A percentile compares a stretch with the other conserved stretches of the same genome.
Evolutionary conservation across 2,329 filamentous ascomycete species (phyloP).

Genomic region (Cercospora sp.): DNA sequence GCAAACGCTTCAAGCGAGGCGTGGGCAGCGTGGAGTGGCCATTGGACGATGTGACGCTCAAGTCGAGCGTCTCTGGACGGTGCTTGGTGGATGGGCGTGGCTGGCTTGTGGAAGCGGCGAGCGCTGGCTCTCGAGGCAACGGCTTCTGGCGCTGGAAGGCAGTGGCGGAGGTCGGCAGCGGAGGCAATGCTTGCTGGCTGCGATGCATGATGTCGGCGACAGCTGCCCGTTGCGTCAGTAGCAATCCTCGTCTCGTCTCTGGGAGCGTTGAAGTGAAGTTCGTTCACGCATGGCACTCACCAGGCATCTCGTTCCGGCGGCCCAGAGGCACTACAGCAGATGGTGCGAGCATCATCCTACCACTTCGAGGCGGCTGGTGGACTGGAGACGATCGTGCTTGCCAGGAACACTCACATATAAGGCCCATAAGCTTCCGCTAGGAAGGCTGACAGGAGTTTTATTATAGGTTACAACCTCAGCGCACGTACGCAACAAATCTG

Average conservation of each 20-base stretch:
- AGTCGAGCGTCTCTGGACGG: conserved; percentile 28
- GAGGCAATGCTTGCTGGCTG: background rate
- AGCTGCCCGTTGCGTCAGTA: background rate
- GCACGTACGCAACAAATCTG: background rate
- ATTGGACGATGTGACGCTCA: conserved; percentile 28
- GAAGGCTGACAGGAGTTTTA: background rate
- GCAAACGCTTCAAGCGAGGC: conserved; percentile 29
- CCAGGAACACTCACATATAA: background rate
- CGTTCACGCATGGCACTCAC: background rate
- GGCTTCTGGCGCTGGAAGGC: conserved; percentile 6
- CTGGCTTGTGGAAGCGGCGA: background rate
- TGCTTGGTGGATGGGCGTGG: conserved; percentile 17
- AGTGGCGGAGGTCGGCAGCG: background rate
- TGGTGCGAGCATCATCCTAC: conserved; percentile 18
- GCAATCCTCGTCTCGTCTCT: background rate
- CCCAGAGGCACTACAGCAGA: background rate
- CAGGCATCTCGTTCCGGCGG: background rate
- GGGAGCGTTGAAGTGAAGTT: background rate
- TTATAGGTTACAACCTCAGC: background rate
- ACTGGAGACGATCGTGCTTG: conserved; percentile 11
- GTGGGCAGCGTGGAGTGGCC: conserved; percentile 30
- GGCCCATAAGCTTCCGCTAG: background rate
- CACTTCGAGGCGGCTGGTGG: conserved; percentile 26
- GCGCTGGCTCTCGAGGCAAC: background rate
- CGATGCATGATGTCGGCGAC: background rate